phyloP scores from a whole-genome alignment of 1,284 basidiomycete species.

The Tilletiaria anomala region DNA sequence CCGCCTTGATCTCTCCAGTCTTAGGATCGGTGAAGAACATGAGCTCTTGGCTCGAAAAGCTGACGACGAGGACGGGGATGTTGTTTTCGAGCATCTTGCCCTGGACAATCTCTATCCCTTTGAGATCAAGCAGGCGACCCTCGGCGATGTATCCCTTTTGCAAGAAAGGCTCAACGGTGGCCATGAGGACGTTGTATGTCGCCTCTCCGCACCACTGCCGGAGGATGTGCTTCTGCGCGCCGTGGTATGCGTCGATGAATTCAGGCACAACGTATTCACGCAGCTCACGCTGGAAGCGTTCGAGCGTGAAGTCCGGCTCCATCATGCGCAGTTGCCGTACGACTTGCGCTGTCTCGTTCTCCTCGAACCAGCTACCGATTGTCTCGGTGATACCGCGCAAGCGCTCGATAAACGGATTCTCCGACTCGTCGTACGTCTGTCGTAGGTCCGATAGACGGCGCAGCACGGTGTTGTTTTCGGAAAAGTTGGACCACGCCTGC shows the following conservation, averaged over 20 bases:
- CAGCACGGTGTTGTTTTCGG: constrained; percentile 24
- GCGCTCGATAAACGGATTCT: constrained; percentile 71
- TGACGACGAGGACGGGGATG: constrained; percentile 81
- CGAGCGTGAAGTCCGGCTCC: constrained; percentile 75
- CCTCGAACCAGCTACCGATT: constrained; percentile 79
- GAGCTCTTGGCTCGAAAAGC: constrained; percentile 86
- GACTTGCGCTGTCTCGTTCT: constrained; percentile 93
- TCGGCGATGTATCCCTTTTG: constrained; percentile 57
- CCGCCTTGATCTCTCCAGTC: constrained; percentile 69
- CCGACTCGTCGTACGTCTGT: constrained; percentile 66
- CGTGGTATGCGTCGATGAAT: constrained; percentile 86
- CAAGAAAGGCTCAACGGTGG: constrained; percentile 87
- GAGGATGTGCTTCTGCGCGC: constrained; percentile 69
- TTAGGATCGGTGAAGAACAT: constrained; percentile 79
- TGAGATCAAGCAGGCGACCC: constrained; percentile 30
- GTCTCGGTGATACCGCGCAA: constrained; percentile 70
- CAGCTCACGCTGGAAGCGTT: constrained; percentile 74
- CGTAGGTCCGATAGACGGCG: constrained; percentile 14
- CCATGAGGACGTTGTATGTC: constrained; percentile 82
- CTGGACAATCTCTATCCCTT: constrained; percentile 30
- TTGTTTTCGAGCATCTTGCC: constrained; percentile 48
- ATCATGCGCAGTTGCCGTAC: constrained; percentile 63
- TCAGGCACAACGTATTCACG: constrained; percentile 96
- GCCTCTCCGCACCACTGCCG: constrained; percentile 91
- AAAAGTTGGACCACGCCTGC: constrained; percentile 22